Evolutionary conservation across 148 eudicot species (phyloP), one percentile per base, ranked within the genome.

Genomic region (Nyssa sinensis): DNA sequence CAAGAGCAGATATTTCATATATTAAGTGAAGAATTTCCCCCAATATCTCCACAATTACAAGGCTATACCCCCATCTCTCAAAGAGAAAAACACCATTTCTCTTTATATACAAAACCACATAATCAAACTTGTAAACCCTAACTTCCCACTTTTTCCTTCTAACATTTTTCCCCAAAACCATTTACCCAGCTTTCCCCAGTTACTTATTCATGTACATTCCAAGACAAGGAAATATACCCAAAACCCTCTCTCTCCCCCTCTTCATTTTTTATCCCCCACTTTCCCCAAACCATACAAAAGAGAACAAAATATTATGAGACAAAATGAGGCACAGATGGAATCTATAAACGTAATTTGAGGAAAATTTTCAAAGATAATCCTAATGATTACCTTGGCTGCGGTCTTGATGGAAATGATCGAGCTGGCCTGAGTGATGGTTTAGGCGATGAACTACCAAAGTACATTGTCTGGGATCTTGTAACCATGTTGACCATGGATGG

Each of bases 401-500:
- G 62, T n/a, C 57, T 59, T 21, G 72, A 55, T 0, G 77, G 73
- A 65, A 84, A 78, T 55, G 81, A 84, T 5, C 28, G 73, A 21
- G 77, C 67, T 27, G 69, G 77, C 77, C 80, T 71, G 6, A 44
- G 34, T 29, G 78, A 29, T 33, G 71, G 62, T 27, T 62, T 78
- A 41, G 81, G 82, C 13, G 82, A 69, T 3, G 82, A 66, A 61
- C 69, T 74, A 30, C 76, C 75, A 29, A 82, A 72, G 8, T 23
- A 17, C 83, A 77, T 70, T 8, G 88, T 85, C 72, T 85, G 88
- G 0, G 88, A 85, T 41, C 69, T 64, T 19, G 44, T 76, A 30
- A 85, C 83, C 88, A 85, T 85, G 47, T 77, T 79, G 3, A 80
- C 81, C 88, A 85, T 85, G 27, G 81, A 74, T 5, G 79, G 77